Percentiles rank a stretch among this genome's conserved stretches.
These are phyloP conservation scores for Amanita rimosa DNA, from an alignment of 768 basidiomycete species.

Conservation along the genomic window DNA sequence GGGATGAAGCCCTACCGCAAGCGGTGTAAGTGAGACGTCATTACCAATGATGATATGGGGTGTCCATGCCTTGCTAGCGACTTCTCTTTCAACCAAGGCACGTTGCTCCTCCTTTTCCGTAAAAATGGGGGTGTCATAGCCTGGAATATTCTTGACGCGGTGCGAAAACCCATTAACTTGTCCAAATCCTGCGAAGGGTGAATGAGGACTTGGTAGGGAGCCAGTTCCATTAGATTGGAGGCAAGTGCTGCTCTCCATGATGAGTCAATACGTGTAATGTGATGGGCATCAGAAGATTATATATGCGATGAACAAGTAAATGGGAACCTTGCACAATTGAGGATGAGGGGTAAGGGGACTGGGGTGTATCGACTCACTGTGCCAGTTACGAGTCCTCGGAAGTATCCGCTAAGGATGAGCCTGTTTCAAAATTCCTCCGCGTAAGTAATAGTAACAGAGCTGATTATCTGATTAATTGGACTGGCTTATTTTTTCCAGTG, in stretches of 20 bases:
- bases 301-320: neutral
- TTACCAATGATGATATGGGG: constrained; percentile 8
- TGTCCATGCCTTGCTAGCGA: constrained; percentile 54
- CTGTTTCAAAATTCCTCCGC: too few relatives aligned
- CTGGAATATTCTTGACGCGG: constrained; percentile 68
- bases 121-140: constrained; percentile 91
- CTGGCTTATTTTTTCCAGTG: too few relatives aligned
- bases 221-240: neutral
- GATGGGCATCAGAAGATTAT: neutral
- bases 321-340: too few relatives aligned
- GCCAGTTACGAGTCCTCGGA: too few relatives aligned
- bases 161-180: constrained; percentile 39
- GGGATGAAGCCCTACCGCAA: constrained; percentile 79
- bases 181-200: constrained; percentile 15
- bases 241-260: neutral
- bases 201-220: constrained; percentile 1
- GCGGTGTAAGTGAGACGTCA: constrained; percentile 2
- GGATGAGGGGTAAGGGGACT: too few relatives aligned
- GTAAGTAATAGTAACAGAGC: too few relatives aligned
- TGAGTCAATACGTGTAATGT: too few relatives aligned
- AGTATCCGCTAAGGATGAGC: too few relatives aligned
- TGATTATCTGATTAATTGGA: too few relatives aligned
- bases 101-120: constrained; percentile 86
- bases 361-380: too few relatives aligned
- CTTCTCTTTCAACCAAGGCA: constrained; percentile 63